A percentile compares a stretch with the other conserved stretches of the same genome.
Evolutionary conservation across 768 basidiomycete genomes (phyloP).

Genomic region (Boletus rufocinnamomeus): DNA sequence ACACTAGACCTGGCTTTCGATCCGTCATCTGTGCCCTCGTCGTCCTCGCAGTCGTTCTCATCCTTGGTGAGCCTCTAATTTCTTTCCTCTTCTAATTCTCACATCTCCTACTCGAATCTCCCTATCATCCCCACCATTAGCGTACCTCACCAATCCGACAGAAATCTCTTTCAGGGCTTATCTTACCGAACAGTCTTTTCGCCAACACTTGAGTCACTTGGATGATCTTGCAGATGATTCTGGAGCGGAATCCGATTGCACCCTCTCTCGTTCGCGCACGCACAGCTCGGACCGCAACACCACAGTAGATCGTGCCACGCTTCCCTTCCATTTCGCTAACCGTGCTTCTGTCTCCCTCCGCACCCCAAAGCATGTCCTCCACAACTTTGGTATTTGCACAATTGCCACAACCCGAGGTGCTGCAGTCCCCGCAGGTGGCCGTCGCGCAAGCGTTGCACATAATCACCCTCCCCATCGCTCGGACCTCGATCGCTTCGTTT

Average conservation of each 20-base stretch:
- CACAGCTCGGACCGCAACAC: conserved; percentile 24
- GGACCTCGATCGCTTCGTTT: conserved; percentile 47
- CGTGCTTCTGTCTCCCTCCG: conserved; percentile 90
- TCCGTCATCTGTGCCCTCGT: conserved; percentile 71
- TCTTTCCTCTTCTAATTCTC: not conserved
- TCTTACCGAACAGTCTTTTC: conserved; percentile 97
- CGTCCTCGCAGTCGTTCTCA: conserved; percentile 64
- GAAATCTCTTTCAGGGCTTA: conserved; percentile 93
- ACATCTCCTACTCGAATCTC: not conserved
- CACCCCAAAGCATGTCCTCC: conserved; percentile 87
- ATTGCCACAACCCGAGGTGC: conserved; percentile 54
- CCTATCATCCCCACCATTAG: conserved; percentile 43
- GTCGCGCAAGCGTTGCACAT: conserved; percentile 42
- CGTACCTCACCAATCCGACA: conserved; percentile 92
- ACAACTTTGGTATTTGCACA: conserved; percentile 84
- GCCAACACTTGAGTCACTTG: conserved; percentile 86
- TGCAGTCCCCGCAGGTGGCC: conserved; percentile 53
- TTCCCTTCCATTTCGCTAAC: conserved; percentile 81
- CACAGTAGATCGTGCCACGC: conserved; percentile 30
- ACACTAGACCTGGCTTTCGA: conserved; percentile 63
- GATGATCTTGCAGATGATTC: conserved; percentile 66
- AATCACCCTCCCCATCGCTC: conserved; percentile 30
- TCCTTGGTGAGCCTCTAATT: conserved; percentile 59
- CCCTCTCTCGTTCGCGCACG: conserved; percentile 30
- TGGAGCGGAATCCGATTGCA: conserved; percentile 34